phyloP scores from a whole-genome alignment of 176 grass and related monocot species.

The Carex kokanica region DNA sequence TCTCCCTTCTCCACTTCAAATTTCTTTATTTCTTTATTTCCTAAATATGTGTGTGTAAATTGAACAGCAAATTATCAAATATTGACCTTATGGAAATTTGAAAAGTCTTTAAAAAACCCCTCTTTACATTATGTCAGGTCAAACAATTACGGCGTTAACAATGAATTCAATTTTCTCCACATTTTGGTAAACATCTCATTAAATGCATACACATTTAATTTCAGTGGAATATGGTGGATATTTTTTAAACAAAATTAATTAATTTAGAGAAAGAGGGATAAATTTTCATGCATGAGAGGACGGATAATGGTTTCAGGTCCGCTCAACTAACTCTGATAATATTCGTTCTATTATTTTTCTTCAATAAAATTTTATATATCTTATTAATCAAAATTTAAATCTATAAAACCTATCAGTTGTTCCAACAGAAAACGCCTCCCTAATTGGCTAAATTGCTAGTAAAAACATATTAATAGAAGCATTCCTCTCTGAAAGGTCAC shows the following conservation, averaged over 20 bases:
- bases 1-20: neutral
- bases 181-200: neutral
- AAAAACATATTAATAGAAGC: no score
- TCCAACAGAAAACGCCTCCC: no score
- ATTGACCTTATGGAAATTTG: neutral
- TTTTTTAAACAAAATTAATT: neutral
- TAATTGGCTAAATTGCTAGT: no score
- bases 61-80: neutral
- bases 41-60: neutral
- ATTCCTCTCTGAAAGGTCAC: no score
- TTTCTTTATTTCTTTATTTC: neutral
- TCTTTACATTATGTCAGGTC: neutral
- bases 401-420: no score
- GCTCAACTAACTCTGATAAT: no score
- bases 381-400: no score
- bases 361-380: no score
- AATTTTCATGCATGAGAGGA: no score
- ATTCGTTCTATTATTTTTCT: no score
- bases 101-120: neutral
- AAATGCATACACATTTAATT: neutral
- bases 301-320: no score
- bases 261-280: no score
- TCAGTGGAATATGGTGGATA: neutral
- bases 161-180: neutral
- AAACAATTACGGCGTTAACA: neutral